Base-by-base conservation (phyloP, 2,329 filamentous ascomycete genomes). In the Cladorrhinum sp. region DNA sequence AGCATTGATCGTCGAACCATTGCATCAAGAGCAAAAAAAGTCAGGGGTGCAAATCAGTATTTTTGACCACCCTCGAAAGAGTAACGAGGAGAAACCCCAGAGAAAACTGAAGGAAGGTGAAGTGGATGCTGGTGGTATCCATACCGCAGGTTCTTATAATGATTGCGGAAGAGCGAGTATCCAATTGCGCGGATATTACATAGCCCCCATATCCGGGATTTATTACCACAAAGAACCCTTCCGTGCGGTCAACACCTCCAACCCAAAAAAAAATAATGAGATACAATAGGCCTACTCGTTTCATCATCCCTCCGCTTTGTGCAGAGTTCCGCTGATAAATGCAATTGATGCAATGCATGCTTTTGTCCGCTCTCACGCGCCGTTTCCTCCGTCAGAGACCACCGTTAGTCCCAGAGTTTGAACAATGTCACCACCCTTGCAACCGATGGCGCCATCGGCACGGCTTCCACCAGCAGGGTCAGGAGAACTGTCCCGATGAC, bases 401-500 rank as follows among this genome's bases (percentile, higher is more conserved):
- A 45, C 23, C 10, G 48, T 54, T n/a, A 53, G 25, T 55, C 29
- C 24, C 16, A 38, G 48, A 48, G 50, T 54, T 22, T 62, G 32
- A 51, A 48, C 38, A 50, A 68, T 70, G 63, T 63, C 68, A 70
- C 65, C 68, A 70, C 64, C 63, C 53, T 52, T 59, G 61, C 60
- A 63, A 62, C 57, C 62, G 63, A 70, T 70, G 62, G 68, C 68
- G 68, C 68, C 61, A 70, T 70, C 61, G 62, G 55, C 48, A 55
- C 20, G 27, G 51, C 62, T 62, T 58, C 62, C 55, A 57, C 59
- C 52, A 56, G 20, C 22, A 61, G 57, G 45, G 51, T 52, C 48
- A 38, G 38, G 53, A 57, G 49, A 32, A 24, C 22, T 25, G 25
- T 29, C 36, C 27, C 52, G 32, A 23, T 45, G 27, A 45, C 18